Base-by-base conservation (phyloP, 192 early-diverging fungal genomes). In the Coemansia sp. region DNA sequence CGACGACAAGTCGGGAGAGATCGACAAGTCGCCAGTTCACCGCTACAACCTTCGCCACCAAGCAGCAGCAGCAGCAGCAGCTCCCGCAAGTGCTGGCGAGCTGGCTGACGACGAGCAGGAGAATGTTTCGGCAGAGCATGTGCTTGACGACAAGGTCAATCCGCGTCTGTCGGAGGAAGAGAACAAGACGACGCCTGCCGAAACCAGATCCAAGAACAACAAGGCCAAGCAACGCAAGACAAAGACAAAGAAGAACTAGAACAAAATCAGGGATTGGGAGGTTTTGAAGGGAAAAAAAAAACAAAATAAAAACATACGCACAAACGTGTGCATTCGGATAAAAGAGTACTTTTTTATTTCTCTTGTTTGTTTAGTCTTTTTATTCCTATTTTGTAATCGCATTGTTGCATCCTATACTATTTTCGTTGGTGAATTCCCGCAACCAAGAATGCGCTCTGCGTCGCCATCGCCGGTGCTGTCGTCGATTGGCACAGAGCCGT, bases 91-190 rank as follows among this genome's bases (percentile, higher is more conserved):
- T 48, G 71, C 53, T 20, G 75, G 79, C 16, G 79, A 76, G 38
- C 39, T 75, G 71, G 79, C 79, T 1, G 79, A 82, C 45, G 79
- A 82, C 38, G 79, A 82, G 64, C 75, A 76, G 60, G 79, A 76
- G 59, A 66, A 44, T 24, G 64, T 69, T 36, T 57, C 35, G 41
- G 21, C 36, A 33, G 24, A 41, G 33, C 55, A 49, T 15, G 67
- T 75, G 7, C 64, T 75, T 10, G 78, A 81, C 5, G 68, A 75
- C n/a, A 70, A 66, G 35, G 52, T 71, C 45, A 62, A 65, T 38
- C 55, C 69, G 5, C 51, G 70, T 16, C 38, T 60, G 24, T 64
- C 65, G 18, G 39, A 41, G 16, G 39, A 41, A 12, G 23, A 35
- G 34, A 61, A 70, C 20, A 14, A 41, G 18, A 63, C 58, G n/a